Conservation (phyloP, 2,329 filamentous ascomycete species). For the Exophiala dermatitidis region DNA sequence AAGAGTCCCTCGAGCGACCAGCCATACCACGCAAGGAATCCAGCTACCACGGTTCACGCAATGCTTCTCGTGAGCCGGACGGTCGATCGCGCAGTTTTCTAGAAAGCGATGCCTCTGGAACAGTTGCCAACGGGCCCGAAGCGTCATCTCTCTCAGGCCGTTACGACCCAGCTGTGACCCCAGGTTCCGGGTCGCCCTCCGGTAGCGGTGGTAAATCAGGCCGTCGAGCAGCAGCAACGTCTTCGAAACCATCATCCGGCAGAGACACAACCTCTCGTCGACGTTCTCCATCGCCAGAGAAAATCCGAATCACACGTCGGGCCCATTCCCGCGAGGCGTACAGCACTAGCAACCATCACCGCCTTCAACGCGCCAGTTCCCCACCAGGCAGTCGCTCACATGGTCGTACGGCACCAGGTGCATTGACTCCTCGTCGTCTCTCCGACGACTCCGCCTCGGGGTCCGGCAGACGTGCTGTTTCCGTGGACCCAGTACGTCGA, state of each 20-base stretch:
- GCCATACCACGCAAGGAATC: conserved; percentile 5
- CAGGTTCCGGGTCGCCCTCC: too few species aligned
- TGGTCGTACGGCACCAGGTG: conserved; percentile 10
- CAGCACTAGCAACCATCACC: background rate
- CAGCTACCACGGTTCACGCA: background rate
- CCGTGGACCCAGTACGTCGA: conserved; percentile 12
- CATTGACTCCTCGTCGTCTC: conserved; percentile 5
- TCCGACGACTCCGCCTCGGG: conserved; percentile 6
- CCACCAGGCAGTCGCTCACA: background rate
- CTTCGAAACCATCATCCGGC: background rate
- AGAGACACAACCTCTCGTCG: background rate
- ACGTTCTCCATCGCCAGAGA: background rate
- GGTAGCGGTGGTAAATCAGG: too few species aligned
- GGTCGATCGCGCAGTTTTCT: background rate
- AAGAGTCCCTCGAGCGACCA: background rate
- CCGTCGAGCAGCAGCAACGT: too few species aligned
- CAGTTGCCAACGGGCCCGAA: too few species aligned
- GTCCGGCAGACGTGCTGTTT: conserved; percentile 9
- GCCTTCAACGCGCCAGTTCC: background rate
- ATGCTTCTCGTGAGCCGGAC: background rate
- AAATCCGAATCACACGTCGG: background rate
- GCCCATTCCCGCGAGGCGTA: conserved; percentile 6
- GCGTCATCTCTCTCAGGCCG: too few species aligned
- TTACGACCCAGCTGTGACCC: too few species aligned
- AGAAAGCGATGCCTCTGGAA: background rate